phyloP scores from a whole-genome alignment of 495 filamentous ascomycete species.

The Tuber melanosporum region DNA sequence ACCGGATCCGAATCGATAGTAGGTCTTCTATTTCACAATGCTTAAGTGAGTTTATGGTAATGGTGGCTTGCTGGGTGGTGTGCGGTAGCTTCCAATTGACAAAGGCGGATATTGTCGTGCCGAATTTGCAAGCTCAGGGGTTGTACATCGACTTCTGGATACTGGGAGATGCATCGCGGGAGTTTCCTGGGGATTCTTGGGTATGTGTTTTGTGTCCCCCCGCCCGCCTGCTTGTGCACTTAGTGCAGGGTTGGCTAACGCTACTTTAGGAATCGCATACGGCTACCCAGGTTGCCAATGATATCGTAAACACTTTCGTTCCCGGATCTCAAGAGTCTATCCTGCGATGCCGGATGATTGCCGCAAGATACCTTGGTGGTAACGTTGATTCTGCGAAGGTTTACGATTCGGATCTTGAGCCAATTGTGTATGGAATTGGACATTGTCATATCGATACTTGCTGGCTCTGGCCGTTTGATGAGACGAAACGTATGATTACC shows the following conservation, averaged over 20 bases:
- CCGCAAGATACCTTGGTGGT: conserved; percentile 70
- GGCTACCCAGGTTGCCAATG: conserved; percentile 72
- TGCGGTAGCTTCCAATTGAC: conserved; percentile 54
- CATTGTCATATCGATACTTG: conserved; percentile 91
- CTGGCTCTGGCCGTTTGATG: conserved; percentile 98
- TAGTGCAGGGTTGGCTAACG: conserved; percentile 41
- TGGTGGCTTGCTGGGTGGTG: background rate
- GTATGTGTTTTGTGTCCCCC: conserved; percentile 7
- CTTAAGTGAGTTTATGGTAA: background rate
- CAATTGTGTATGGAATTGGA: conserved; percentile 79
- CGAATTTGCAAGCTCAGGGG: conserved; percentile 76
- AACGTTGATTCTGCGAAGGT: conserved; percentile 76
- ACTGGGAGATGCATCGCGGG: conserved; percentile 76
- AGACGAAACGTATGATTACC: conserved; percentile 67
- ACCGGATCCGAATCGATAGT: conserved; percentile 68
- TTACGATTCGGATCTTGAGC: conserved; percentile 64
- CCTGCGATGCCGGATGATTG: conserved; percentile 70
- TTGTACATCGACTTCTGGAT: conserved; percentile 93
- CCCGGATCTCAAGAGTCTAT: conserved; percentile 71
- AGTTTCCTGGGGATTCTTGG: conserved; percentile 73
- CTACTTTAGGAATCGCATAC: conserved; percentile 63
- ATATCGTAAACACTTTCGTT: conserved; percentile 84
- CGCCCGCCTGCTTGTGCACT: background rate
- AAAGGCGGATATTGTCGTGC: conserved; percentile 78
- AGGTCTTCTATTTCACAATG: conserved; percentile 10